Evolutionary conservation across 2,329 filamentous ascomycete species (phyloP), one percentile per base, ranked within the genome.

Genomic region (Microcyclosporella mali): DNA sequence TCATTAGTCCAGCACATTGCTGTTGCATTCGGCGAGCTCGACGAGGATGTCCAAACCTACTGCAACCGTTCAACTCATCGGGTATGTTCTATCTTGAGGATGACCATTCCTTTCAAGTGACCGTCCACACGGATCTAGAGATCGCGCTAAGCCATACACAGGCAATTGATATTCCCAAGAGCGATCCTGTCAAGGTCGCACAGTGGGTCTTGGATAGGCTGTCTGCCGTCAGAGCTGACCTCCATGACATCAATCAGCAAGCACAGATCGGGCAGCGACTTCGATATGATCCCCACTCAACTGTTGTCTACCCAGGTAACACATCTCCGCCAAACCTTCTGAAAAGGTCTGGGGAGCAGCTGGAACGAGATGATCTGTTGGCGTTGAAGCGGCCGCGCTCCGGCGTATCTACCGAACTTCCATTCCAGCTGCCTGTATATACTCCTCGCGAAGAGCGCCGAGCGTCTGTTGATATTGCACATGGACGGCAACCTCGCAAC

Each of bases 191-290:
- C 9, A 40, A 45, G 9, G 45, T 48, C 8, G 50, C 46, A 10
- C 55, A 55, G 38, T 60, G 57, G 57, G 53, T 59, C 17, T 35
- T 57, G 3, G 51, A 56, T 4, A 33, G 47, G 14, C 33, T 58
- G 14, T 31, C 42, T 15, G n/a, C 32, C 18, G 50, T 53, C 8
- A 57, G 50, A 29, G 28, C 15, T 9, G 49, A 55, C 33, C 15
- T 57, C 30, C 44, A 52, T 33, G 45, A 51, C 9, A 37, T 45
- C 21, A 36, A 36, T 11, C 40, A 43, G 8, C 41, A 41, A 17
- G 18, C 17, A 4, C 30, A 40, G 32, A 6, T 38, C 6, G 38
- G 31, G 6, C 34, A 43, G 17, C 21, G 10, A n/a, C 18, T 30
- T 9, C 31, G 30, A 39, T 27, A 44, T 18, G 34, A 39, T 12